Base-by-base conservation (phyloP, 1,139 yeast species). In the Nakaseomyces glabratus region DNA sequence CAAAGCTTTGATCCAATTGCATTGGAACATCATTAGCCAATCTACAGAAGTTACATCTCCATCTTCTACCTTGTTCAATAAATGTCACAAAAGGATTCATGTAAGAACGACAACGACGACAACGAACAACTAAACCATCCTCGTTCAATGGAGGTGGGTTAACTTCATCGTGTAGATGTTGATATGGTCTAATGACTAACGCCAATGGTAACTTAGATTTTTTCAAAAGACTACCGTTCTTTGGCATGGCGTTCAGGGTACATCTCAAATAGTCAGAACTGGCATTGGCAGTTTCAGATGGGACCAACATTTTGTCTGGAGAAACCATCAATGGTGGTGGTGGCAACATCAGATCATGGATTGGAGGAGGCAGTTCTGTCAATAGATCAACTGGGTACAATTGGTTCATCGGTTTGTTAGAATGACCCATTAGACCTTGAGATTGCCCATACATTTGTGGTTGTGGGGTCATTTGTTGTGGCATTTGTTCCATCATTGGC, bases 31-130 rank as follows among this genome's bases (percentile, higher is more conserved):
- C 97, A 63, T 93, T 90, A 47, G 80, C 73, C 57, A 90, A 69
- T 52, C 76, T 74, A 68, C 99, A 90, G 62, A 93, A 75, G 62
- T 84, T 85, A 72, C 99, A 90, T 62, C 90, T 73, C 97, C 97
- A 90, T 55, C 93, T 77, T 58, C 78, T 72, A 34, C 86, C 85
- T 48, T 78, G 76, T 51, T 82, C 88, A 31, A 78, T 68, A 53
- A 88, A 76, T 31, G 76, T 70, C 37, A 82, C 79, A 56, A 84
- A 90, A 9, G 97, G 95, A 56, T 90, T 90, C 63, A 90, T 80
- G 65, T 90, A 93, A 24, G 93, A 76, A 57, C 98, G 80, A 68
- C 99, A 90, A 57, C 98, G 82, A 58, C 97, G 86, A 68, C 99
- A 90, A 62, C 98, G 81, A 38, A 86, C 71, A 45, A 90, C 81